Evolutionary conservation across 2,329 filamentous ascomycete genomes (phyloP).

Genomic region (Apiospora arundinis): DNA sequence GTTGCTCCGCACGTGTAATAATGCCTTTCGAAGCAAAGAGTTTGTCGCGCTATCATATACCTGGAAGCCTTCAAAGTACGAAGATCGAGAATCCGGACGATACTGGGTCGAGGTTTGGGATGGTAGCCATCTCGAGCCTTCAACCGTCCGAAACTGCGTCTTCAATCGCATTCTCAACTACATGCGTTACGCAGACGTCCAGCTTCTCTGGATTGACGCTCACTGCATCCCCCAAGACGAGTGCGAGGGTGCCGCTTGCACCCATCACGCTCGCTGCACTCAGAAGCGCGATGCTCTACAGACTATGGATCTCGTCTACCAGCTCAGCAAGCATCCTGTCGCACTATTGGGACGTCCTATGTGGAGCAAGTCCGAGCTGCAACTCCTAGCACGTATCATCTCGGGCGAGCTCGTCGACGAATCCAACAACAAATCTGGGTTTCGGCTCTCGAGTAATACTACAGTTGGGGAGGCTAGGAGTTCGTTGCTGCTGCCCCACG

Average conservation of each 20-base stretch:
- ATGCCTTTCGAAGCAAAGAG: too few relatives aligned
- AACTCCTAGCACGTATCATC: not conserved
- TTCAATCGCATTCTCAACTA: not conserved
- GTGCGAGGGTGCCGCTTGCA: not conserved
- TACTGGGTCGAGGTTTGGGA: too few relatives aligned
- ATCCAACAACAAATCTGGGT: not conserved
- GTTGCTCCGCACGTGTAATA: too few relatives aligned
- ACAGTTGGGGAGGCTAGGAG: not conserved
- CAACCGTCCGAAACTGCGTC: too few relatives aligned
- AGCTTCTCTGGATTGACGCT: not conserved
- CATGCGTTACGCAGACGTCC: not conserved
- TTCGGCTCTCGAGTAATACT: not conserved
- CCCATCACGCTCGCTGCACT: not conserved
- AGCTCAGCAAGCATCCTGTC: not conserved
- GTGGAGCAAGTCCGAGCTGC: not conserved
- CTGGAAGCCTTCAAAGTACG: too few relatives aligned
- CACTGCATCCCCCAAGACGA: not conserved
- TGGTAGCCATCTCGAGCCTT: too few relatives aligned
- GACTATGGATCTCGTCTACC: not conserved
- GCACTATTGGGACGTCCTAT: not conserved
- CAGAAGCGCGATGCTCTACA: not conserved
- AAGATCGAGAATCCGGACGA: too few relatives aligned
- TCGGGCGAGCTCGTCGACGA: not conserved
- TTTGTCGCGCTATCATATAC: too few relatives aligned
- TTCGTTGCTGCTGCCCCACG: not conserved